These are phyloP conservation scores for Fonsecaea erecta DNA, from an alignment of 2,329 filamentous ascomycete species.

Conservation along the genomic window DNA sequence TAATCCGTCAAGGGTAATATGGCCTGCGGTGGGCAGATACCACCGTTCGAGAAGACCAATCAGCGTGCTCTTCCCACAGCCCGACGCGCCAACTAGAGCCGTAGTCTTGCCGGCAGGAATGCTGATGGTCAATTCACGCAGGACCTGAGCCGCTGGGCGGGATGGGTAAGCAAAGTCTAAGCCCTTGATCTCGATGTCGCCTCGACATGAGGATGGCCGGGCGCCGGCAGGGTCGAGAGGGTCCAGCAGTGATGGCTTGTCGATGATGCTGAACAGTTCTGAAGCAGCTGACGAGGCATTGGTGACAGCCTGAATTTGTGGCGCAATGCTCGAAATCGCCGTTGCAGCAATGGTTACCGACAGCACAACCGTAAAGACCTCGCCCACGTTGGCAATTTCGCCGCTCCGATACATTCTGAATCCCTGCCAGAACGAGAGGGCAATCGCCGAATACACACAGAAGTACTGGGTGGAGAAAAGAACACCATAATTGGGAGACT, in stretches of 20 bases:
- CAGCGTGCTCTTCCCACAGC: constrained; percentile 53
- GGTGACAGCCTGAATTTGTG: constrained; percentile 49
- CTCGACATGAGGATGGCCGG: constrained; percentile 51
- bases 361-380: constrained; percentile 40
- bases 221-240: constrained; percentile 72
- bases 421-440: constrained; percentile 56
- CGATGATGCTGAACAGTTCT: constrained; percentile 81
- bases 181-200: constrained; percentile 64
- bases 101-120: constrained; percentile 47
- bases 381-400: constrained; percentile 39
- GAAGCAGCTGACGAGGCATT: constrained; percentile 50
- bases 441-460: constrained; percentile 67
- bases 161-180: constrained; percentile 73
- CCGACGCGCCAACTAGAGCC: constrained; percentile 51
- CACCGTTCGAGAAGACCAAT: constrained; percentile 50
- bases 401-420: constrained; percentile 40
- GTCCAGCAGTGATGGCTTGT: constrained; percentile 82
- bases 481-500: constrained; percentile 50
- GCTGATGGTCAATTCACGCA: constrained; percentile 43
- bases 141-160: constrained; percentile 44
- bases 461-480: constrained; percentile 55
- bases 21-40: constrained; percentile 50
- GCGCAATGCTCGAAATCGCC: constrained; percentile 38
- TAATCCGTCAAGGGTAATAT: constrained; percentile 60
- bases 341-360: constrained; percentile 32